Base-by-base conservation (phyloP, 306 rosid species). In the Cucurbita pepo region DNA sequence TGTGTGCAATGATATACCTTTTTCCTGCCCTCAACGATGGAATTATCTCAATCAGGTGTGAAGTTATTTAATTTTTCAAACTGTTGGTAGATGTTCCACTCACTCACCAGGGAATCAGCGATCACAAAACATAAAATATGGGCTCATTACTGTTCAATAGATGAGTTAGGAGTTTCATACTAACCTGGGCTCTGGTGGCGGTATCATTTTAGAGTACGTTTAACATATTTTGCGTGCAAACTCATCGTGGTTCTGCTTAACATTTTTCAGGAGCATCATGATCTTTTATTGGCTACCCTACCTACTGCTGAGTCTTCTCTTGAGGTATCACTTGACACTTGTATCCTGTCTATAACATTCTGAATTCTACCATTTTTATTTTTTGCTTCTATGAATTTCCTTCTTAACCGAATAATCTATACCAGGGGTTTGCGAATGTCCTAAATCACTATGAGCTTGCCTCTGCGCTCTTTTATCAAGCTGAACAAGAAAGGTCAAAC, bases 231-330 rank as follows among this genome's bases (percentile, higher is more conserved):
- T 70, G 60, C 34, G 30, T 54, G 36, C n/a, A 54, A 71, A 71
- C 48, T 36, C 36, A 36, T 53, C 25, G 25, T 72, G 15, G 44
- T 48, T 16, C 56, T 77, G 38, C 76, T 44, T 34, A 60, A 77
- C 75, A 67, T 18, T 59, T 81, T 83, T 37, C 82, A 92, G 98
- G 98, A 92, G 78, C 98, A 92, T 83, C 98, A 92, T 58, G 98
- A 92, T 92, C 91, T 87, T 63, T 84, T 90, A 74, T 81, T 92
- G 91, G 80, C 89, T 66, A 82, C 86, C 75, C 85, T 90, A 86
- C 98, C 96, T 14, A 91, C 87, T 61, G 89, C 87, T 73, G 98
- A 92, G 88, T 86, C 92, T 77, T 84, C 91, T 60, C 98, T 92
- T 79, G 93, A 90, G 98, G 98, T 92, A 83, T 60, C 65, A 30